Evolutionary conservation across 768 basidiomycete genomes (phyloP).

Genomic region (Lanmaoa rubissima): DNA sequence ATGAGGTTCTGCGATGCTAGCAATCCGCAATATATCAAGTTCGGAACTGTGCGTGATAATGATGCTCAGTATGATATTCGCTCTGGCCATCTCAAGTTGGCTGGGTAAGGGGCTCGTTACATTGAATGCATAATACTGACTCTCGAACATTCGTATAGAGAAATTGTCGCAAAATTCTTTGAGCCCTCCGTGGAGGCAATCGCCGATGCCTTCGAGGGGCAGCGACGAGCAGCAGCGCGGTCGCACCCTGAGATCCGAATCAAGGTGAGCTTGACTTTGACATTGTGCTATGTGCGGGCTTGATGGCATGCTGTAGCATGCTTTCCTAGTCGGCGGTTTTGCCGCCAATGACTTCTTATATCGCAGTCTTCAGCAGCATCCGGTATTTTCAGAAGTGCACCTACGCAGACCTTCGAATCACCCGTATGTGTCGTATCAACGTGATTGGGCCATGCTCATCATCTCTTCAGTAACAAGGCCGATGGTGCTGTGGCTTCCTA

Average conservation of each 20-base stretch:
- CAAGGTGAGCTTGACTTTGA: conserved; percentile 9
- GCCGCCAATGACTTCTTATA: conserved; percentile 48
- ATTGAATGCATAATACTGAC: neutral
- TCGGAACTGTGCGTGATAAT: conserved; percentile 38
- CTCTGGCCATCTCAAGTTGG: conserved; percentile 36
- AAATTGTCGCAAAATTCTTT: conserved; percentile 40
- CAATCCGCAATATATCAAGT: conserved; percentile 37
- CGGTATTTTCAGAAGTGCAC: conserved; percentile 36
- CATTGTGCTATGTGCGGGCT: neutral
- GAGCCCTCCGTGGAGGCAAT: conserved; percentile 41
- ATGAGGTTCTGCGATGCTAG: conserved; percentile 37
- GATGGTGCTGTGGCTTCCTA: conserved; percentile 43
- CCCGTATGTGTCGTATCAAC: conserved; percentile 34
- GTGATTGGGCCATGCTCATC: neutral
- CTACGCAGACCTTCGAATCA: conserved; percentile 49
- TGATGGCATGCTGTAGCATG: conserved; percentile 19
- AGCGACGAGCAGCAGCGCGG: conserved; percentile 18
- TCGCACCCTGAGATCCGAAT: conserved; percentile 23
- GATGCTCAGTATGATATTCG: conserved; percentile 36
- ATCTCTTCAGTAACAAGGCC: conserved; percentile 30
- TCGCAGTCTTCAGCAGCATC: conserved; percentile 35
- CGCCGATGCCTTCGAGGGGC: conserved; percentile 33
- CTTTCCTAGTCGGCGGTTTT: conserved; percentile 54
- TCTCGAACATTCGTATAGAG: conserved; percentile 15
- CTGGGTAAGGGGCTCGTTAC: conserved; percentile 30